These are phyloP conservation scores for Globisporangium okanoganense DNA, from an alignment of 352 stramenopile species.

Conservation along the genomic window DNA sequence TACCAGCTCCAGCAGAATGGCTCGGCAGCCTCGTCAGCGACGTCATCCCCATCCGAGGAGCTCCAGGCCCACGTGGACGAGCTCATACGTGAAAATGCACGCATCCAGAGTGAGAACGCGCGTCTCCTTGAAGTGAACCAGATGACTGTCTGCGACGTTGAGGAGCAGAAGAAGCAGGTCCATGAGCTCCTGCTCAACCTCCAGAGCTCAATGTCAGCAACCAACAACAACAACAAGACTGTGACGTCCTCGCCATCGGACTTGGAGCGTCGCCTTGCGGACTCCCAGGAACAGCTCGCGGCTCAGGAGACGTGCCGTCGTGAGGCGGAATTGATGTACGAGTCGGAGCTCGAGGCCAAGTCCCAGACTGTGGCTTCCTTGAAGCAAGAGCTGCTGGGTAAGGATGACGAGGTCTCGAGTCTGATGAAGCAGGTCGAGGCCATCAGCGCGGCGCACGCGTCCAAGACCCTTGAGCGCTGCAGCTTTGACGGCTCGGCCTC, in stretches of 20 bases:
- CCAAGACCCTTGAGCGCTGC: conserved; percentile 5
- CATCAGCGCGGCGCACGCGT: conserved; percentile 21
- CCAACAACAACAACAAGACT: background rate
- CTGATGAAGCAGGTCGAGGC: conserved; percentile 15
- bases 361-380: conserved; percentile 36
- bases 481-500: conserved; percentile 8
- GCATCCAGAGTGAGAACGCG: conserved; percentile 56
- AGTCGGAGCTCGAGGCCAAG: conserved; percentile 35
- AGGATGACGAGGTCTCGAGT: conserved; percentile 11
- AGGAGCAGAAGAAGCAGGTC: conserved; percentile 24
- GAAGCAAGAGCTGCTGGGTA: conserved; percentile 24
- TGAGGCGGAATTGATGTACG: conserved; percentile 45
- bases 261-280: conserved; percentile 30
- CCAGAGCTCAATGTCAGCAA: conserved; percentile 2
- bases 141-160: conserved; percentile 29
- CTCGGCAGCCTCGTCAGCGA: conserved; percentile 1
- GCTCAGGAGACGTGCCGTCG: conserved; percentile 46
- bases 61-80: conserved; percentile 55
- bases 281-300: conserved; percentile 31
- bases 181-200: conserved; percentile 10
- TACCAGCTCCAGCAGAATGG: conserved; percentile 29
- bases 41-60: conserved; percentile 27
- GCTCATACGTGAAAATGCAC: conserved; percentile 54
- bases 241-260: conserved; percentile 16
- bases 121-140: conserved; percentile 30